Conservation (phyloP, 306 rosid species). For the Cicer chorassanicum region DNA sequence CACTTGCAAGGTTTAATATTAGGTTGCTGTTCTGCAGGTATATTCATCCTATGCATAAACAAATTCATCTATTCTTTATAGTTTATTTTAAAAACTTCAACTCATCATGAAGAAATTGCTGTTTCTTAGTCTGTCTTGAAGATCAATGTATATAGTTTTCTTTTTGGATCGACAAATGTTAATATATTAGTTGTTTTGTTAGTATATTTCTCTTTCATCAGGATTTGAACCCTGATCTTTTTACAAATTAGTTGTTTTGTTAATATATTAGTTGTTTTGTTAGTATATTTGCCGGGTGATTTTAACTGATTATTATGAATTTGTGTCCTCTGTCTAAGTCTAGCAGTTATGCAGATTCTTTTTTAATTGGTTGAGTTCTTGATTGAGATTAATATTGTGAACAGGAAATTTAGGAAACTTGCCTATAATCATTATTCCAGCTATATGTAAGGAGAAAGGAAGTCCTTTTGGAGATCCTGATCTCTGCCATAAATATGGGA, state of each 20-base stretch:
- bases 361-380: slow-evolving; percentile 33
- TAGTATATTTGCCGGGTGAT: too few species aligned
- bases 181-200: neutral
- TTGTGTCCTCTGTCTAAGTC: too few species aligned
- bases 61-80: too few species aligned
- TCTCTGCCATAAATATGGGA: slow-evolving; percentile 50
- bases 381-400: slow-evolving; percentile 16
- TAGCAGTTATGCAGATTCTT: too few species aligned
- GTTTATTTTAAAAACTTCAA: too few species aligned
- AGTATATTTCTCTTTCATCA: neutral
- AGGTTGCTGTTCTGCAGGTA: slow-evolving; percentile 69
- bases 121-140: too few species aligned
- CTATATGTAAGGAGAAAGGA: slow-evolving; percentile 58
- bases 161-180: neutral
- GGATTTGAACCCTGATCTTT: neutral
- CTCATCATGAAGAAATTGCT: too few species aligned
- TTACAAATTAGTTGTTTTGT: too few species aligned
- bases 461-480: slow-evolving; percentile 62
- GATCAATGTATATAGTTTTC: too few species aligned
- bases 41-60: neutral
- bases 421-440: slow-evolving; percentile 55
- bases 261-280: too few species aligned
- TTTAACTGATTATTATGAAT: too few species aligned
- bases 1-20: slow-evolving; percentile 54
- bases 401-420: slow-evolving; percentile 65